A percentile compares a stretch with the other conserved stretches of the same genome.
Evolutionary conservation across 2,329 filamentous ascomycete species (phyloP).

Genomic region (Paraphaeosphaeria sporulosa): DNA sequence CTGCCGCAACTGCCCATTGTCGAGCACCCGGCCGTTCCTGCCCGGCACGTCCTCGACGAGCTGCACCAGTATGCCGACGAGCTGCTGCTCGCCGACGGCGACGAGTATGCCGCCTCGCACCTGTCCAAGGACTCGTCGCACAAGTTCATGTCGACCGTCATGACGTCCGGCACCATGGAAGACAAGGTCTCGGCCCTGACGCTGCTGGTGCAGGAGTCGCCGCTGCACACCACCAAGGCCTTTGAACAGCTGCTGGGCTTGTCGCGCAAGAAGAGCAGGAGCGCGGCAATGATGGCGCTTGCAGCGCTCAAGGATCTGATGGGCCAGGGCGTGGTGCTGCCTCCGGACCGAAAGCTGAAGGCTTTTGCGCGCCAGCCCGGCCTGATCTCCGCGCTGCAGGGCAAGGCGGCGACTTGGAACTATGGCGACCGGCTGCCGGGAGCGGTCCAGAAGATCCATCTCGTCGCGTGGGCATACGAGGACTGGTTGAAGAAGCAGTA

Average conservation of each 20-base stretch:
- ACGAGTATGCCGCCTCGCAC: conserved; percentile 74
- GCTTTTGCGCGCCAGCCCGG: conserved; percentile 82
- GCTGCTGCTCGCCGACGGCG: conserved; percentile 80
- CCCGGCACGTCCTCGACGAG: conserved; percentile 63
- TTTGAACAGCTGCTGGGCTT: conserved; percentile 83
- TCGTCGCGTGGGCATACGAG: conserved; percentile 90
- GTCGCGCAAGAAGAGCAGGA: conserved; percentile 92
- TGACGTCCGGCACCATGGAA: conserved; percentile 93
- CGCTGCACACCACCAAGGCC: conserved; percentile 88
- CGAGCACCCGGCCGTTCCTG: conserved; percentile 56
- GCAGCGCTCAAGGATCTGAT: conserved; percentile 94
- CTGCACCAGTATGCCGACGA: conserved; percentile 75
- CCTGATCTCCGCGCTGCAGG: conserved; percentile 74
- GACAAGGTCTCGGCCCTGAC: conserved; percentile 97
- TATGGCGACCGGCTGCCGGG: conserved; percentile 75
- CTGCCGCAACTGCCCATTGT: conserved; percentile 61
- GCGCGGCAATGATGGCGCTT: conserved; percentile 90
- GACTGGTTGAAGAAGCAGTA: conserved; percentile 95
- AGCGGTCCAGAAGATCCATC: conserved; percentile 75
- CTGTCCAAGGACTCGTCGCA: conserved; percentile 84
- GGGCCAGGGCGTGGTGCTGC: conserved; percentile 85
- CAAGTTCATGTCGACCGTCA: conserved; percentile 96
- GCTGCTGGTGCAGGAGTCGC: conserved; percentile 93
- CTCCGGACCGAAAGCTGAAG: conserved; percentile 79
- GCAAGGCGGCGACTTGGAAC: conserved; percentile 69